Base-by-base conservation (phyloP, 2,329 filamentous ascomycete species). In the Mycosphaerelloides madeirae region DNA sequence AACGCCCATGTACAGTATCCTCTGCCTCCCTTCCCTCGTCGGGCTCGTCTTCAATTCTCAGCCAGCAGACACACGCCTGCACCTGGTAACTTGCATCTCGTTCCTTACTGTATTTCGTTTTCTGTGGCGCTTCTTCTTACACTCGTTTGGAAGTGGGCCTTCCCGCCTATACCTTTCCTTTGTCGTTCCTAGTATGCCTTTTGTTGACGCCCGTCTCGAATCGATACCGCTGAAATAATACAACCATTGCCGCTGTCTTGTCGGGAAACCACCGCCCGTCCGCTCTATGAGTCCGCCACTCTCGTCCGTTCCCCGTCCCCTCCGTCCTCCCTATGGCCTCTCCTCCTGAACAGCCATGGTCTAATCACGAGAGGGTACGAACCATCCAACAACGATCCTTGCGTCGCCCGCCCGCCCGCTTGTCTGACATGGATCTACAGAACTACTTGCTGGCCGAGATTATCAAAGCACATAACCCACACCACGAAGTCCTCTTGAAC, bases 381-480 rank as follows among this genome's bases (percentile, higher is more conserved):
- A 31, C 22, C 29, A 36, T 29, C 44, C 20, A 20, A 29, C 29
- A 35, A 16, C 38, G 22, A 50, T 35, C 44, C 38, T 39, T 52
- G 46, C 46, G 38, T 38, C 20, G 47, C 43, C 20, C 41, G 29
- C 33, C 34, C 20, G 47, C 43, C 20, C 41, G 29, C 33, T 42
- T 32, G 12, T 40, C 49, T 55, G 47, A 51, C 48, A 41, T 50
- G 46, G 44, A 39, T 49, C 16, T 29, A 38, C 51, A 67, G 62
- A 62, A 65, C 46, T 60, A 62, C 36, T 60, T 78, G 44, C 67
- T 78, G 52, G 69, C 74, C 54, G 75, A 78, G 58, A 70, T 74
- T 50, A 65, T 78, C 53, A 78, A 75, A 58, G 65, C 65, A 32
- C 66, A 68, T 44, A 62, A 65, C 33, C 63, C 75, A 43, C 63